Evolutionary conservation across 2,329 filamentous ascomycete genomes (phyloP).

Genomic region (Verticillium isaacii): DNA sequence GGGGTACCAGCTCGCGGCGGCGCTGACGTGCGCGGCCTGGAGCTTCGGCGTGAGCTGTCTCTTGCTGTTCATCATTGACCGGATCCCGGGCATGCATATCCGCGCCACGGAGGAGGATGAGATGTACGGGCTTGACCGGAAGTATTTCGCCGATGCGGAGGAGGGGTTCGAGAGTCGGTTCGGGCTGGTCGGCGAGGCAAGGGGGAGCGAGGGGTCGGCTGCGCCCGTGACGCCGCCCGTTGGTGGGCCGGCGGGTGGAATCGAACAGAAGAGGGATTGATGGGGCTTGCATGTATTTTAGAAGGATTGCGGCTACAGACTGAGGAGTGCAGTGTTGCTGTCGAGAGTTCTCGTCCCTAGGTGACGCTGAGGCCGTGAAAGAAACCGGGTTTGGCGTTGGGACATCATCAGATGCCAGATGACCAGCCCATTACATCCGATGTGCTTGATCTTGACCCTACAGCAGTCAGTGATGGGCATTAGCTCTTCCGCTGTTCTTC

Average conservation of each 20-base stretch:
- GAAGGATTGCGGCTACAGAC: too few relatives aligned
- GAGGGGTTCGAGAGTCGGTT: not conserved
- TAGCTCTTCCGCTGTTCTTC: too few relatives aligned
- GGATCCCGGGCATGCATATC: constrained; percentile 52
- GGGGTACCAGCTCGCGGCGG: constrained; percentile 52
- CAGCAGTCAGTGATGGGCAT: too few relatives aligned
- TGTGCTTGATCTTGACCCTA: too few relatives aligned
- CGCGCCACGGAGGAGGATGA: constrained; percentile 51
- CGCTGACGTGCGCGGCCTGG: constrained; percentile 49
- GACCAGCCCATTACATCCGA: too few relatives aligned
- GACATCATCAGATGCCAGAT: too few relatives aligned
- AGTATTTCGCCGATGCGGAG: constrained; percentile 19
- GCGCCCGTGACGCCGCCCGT: not conserved
- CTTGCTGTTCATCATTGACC: constrained; percentile 51
- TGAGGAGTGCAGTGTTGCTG: too few relatives aligned
- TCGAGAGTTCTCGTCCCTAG: too few relatives aligned
- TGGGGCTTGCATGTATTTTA: too few relatives aligned
- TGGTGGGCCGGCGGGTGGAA: not conserved
- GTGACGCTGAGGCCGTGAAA: too few relatives aligned
- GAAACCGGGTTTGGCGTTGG: too few relatives aligned
- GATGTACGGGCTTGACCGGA: constrained; percentile 43
- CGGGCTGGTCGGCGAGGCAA: not conserved
- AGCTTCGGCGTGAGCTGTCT: constrained; percentile 48
- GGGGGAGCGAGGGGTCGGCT: not conserved
- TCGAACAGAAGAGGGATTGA: not conserved